Percentiles rank a stretch among this genome's conserved stretches.
Conservation (phyloP, 176 grass and related monocot genomes). For the Musa acuminata region DNA sequence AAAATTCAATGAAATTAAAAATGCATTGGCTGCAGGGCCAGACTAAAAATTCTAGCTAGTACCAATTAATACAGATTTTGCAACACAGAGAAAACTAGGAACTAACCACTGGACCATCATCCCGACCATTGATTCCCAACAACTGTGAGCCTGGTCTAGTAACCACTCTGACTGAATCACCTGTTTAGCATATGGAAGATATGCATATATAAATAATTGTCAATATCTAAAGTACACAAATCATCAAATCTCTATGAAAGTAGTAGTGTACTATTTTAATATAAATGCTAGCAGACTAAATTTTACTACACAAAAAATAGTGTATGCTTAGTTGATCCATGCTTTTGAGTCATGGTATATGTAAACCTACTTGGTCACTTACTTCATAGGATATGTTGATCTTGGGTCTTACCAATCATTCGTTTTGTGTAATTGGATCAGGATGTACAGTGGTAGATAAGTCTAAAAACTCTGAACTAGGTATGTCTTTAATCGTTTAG, state of each 20-base stretch:
- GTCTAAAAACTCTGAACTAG: too few species aligned
- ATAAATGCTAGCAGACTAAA: too few species aligned
- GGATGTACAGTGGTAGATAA: too few species aligned
- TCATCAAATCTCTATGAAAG: not conserved
- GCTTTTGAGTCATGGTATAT: too few species aligned
- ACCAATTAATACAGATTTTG: not conserved
- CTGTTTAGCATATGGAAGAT: conserved; percentile 38
- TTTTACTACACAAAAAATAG: too few species aligned
- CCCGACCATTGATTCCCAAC: conserved; percentile 81
- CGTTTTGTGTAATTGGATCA: too few species aligned
- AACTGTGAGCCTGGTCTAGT: conserved; percentile 77
- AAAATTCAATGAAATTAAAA: not conserved
- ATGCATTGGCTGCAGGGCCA: not conserved
- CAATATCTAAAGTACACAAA: not conserved
- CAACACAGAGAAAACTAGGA: conserved; percentile 22
- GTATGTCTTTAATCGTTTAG: too few species aligned
- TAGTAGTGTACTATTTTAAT: too few species aligned
- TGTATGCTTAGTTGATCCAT: too few species aligned
- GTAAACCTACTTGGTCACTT: too few species aligned
- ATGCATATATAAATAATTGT: conserved; percentile 26
- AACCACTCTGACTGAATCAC: conserved; percentile 69
- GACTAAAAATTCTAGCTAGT: not conserved
- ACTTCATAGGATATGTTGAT: too few species aligned
- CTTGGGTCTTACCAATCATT: too few species aligned
- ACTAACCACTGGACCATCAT: conserved; percentile 96